These are phyloP conservation scores for Cydonia oblonga DNA, from an alignment of 331 rosid species.

Conservation along the genomic window DNA sequence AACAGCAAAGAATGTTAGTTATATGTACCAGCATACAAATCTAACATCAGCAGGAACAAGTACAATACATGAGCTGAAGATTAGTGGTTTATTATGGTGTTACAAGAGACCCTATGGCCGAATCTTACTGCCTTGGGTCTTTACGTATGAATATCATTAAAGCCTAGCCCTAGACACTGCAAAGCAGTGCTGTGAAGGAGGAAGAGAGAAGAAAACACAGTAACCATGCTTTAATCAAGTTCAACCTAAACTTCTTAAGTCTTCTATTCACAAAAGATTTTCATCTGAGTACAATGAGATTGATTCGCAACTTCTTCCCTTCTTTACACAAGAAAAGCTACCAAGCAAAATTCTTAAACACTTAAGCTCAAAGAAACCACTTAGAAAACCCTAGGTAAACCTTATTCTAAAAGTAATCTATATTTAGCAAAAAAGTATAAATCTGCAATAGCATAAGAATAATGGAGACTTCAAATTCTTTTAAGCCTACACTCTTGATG, in stretches of 20 bases:
- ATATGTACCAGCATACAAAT: not conserved
- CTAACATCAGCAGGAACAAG: not conserved
- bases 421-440: not conserved
- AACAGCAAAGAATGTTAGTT: conserved; percentile 1
- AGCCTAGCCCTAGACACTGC: not conserved
- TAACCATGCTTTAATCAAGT: not conserved
- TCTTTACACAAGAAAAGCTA: not conserved
- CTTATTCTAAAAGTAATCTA: not conserved
- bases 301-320: not conserved
- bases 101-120: not conserved
- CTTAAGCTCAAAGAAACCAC: not conserved
- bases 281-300: not conserved
- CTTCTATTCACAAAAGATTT: not conserved
- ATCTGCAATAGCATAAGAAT: not conserved
- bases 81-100: not conserved
- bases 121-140: not conserved
- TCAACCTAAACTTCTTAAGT: not conserved
- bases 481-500: not conserved
- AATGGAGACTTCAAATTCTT: not conserved
- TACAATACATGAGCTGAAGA: not conserved
- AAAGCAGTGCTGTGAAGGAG: too few species aligned
- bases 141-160: not conserved
- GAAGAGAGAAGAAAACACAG: too few species aligned
- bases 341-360: not conserved
- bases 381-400: not conserved